A percentile compares a stretch with the other conserved stretches of the same genome.
Conservation (phyloP, 2,329 filamentous ascomycete genomes). For the Hortaea sp. region DNA sequence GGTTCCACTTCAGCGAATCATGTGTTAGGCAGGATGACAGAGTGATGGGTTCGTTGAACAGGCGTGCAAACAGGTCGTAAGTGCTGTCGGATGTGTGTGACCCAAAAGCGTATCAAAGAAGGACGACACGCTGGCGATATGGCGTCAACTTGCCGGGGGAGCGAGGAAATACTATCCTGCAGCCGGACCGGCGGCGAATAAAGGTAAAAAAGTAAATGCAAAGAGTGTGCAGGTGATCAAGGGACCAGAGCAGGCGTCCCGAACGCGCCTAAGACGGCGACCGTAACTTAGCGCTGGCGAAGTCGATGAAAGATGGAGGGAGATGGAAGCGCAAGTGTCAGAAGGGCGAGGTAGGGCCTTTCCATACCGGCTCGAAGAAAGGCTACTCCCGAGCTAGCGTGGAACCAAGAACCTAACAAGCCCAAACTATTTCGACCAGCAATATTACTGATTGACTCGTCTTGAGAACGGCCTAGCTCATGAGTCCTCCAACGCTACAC, state of each 20-base stretch:
- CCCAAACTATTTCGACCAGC: too few species aligned
- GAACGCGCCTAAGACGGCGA: too few species aligned
- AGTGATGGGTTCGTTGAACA: not conserved
- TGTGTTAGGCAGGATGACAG: not conserved
- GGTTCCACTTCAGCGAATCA: not conserved
- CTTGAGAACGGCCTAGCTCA: too few species aligned
- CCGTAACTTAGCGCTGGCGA: not conserved
- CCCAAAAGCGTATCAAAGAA: not conserved
- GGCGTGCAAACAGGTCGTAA: too few species aligned
- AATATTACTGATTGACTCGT: too few species aligned
- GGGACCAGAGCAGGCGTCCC: too few species aligned
- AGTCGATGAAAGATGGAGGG: not conserved
- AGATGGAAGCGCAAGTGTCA: not conserved
- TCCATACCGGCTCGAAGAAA: not conserved
- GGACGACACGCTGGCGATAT: constrained; percentile 1
- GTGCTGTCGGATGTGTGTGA: not conserved
- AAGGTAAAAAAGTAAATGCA: too few species aligned
- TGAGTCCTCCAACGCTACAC: too few species aligned
- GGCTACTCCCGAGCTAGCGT: not conserved
- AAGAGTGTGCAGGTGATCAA: too few species aligned
- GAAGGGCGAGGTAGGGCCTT: not conserved
- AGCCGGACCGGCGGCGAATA: too few species aligned
- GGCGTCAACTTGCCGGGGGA: not conserved
- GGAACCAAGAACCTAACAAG: too few species aligned
- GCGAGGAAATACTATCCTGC: not conserved